These are phyloP conservation scores for Podaxis pistillaris DNA, from an alignment of 768 basidiomycete species.

Conservation along the genomic window DNA sequence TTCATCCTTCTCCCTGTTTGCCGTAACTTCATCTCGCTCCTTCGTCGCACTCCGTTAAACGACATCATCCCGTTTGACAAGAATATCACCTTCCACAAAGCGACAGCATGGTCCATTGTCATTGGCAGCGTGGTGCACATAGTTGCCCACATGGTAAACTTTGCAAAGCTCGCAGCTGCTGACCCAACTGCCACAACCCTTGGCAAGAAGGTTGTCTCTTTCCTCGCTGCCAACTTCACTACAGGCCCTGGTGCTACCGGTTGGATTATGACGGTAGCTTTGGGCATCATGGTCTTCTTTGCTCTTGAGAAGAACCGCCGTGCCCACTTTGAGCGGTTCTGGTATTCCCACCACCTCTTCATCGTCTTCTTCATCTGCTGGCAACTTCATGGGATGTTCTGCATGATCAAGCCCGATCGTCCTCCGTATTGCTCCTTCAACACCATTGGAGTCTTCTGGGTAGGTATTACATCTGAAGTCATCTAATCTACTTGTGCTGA, in stretches of 20 bases:
- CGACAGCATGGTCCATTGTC: slow-evolving; percentile 89
- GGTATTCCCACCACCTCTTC: slow-evolving; percentile 89
- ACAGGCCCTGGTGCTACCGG: slow-evolving; percentile 84
- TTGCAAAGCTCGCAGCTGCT: slow-evolving; percentile 59
- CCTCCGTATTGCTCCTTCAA: slow-evolving; percentile 85
- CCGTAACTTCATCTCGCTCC: slow-evolving; percentile 88
- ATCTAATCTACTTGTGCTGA: slow-evolving; percentile 10
- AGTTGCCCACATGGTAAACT: slow-evolving; percentile 85
- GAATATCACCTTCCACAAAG: slow-evolving; percentile 88
- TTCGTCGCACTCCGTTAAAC: slow-evolving; percentile 84
- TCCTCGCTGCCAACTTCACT: slow-evolving; percentile 75
- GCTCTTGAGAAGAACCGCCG: slow-evolving; percentile 78
- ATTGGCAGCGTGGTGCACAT: slow-evolving; percentile 75
- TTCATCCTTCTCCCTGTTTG: slow-evolving; percentile 96
- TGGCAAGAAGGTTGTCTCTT: slow-evolving; percentile 60
- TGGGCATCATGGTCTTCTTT: slow-evolving; percentile 82
- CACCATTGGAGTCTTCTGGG: slow-evolving; percentile 94
- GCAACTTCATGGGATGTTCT: slow-evolving; percentile 97
- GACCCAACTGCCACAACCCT: slow-evolving; percentile 52
- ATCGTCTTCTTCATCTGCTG: slow-evolving; percentile 90
- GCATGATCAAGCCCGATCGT: slow-evolving; percentile 91
- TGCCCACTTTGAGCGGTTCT: slow-evolving; percentile 84
- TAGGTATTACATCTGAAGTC: slow-evolving; percentile 34
- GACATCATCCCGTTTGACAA: slow-evolving; percentile 91
- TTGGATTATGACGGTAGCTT: slow-evolving; percentile 80